phyloP scores from a whole-genome alignment of 2,329 filamentous ascomycete genomes.

The Shiraia bambusicola region DNA sequence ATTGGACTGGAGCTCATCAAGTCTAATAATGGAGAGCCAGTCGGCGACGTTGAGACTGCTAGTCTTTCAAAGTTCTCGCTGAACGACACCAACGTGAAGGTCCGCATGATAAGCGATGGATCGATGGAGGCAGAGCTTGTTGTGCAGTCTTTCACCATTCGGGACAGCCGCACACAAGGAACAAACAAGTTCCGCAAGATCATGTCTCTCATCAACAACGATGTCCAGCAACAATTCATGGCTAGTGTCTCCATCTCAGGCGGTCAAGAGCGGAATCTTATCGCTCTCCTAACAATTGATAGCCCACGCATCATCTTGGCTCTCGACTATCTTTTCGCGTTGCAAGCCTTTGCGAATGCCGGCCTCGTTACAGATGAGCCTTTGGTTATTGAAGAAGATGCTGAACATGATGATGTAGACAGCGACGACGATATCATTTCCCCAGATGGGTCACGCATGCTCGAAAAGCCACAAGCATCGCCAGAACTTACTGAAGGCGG shows the following conservation, averaged over 20 bases:
- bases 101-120: slow-evolving; percentile 88
- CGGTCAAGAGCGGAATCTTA: slow-evolving; percentile 75
- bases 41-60: slow-evolving; percentile 74
- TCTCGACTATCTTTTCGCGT: slow-evolving; percentile 88
- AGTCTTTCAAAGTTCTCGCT: slow-evolving; percentile 93
- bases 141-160: slow-evolving; percentile 91
- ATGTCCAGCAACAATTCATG: slow-evolving; percentile 95
- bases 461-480: slow-evolving; percentile 17
- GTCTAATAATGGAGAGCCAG: slow-evolving; percentile 71
- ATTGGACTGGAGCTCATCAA: slow-evolving; percentile 86
- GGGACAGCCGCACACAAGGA: slow-evolving; percentile 84
- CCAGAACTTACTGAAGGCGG: slow-evolving; percentile 43
- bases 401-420: slow-evolving; percentile 53
- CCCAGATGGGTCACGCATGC: slow-evolving; percentile 30
- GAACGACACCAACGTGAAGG: slow-evolving; percentile 87
- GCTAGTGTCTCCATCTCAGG: slow-evolving; percentile 91
- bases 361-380: slow-evolving; percentile 60
- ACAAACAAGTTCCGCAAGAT: slow-evolving; percentile 97
- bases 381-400: slow-evolving; percentile 63
- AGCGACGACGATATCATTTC: slow-evolving; percentile 41
- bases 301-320: slow-evolving; percentile 94
- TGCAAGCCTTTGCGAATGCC: slow-evolving; percentile 78
- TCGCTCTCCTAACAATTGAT: slow-evolving; percentile 90
- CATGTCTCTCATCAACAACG: slow-evolving; percentile 94
- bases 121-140: slow-evolving; percentile 90